A percentile compares a stretch with the other conserved stretches of the same genome.
Evolutionary conservation across 1,284 basidiomycete species (phyloP).

Genomic region (Rhodotorula sp.): DNA sequence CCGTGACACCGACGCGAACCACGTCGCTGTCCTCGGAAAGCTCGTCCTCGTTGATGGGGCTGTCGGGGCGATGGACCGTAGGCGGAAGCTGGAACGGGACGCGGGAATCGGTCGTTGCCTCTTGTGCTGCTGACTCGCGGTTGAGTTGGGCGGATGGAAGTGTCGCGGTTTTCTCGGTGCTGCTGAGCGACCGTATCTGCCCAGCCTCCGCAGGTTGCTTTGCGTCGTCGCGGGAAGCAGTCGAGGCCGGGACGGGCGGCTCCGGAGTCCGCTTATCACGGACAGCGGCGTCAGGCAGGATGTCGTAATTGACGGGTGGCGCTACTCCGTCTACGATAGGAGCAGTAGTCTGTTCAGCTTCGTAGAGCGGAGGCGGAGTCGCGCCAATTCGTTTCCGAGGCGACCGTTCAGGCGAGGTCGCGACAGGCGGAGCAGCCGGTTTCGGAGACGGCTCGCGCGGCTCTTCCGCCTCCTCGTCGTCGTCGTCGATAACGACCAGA

Average conservation of each 20-base stretch:
- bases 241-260: background rate
- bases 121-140: background rate
- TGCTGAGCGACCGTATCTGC: no score
- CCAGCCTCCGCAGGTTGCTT: no score
- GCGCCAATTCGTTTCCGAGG: constrained; percentile 1
- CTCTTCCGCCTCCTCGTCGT: background rate
- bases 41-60: background rate
- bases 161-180: background rate
- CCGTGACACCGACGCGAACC: background rate
- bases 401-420: no score
- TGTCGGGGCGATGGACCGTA: background rate
- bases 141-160: background rate
- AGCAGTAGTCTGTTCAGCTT: background rate
- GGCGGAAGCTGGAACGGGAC: background rate
- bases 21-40: constrained; percentile 9
- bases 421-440: background rate
- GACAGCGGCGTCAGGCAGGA: background rate
- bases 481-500: constrained; percentile 23
- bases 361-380: background rate
- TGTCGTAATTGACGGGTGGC: constrained; percentile 12
- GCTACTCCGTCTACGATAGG: constrained; percentile 14
- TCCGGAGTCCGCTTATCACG: background rate
- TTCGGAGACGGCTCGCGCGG: background rate
- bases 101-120: background rate
- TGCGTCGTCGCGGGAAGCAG: no score